phyloP scores from a whole-genome alignment of 495 filamentous ascomycete genomes.

The Talaromyces liani region DNA sequence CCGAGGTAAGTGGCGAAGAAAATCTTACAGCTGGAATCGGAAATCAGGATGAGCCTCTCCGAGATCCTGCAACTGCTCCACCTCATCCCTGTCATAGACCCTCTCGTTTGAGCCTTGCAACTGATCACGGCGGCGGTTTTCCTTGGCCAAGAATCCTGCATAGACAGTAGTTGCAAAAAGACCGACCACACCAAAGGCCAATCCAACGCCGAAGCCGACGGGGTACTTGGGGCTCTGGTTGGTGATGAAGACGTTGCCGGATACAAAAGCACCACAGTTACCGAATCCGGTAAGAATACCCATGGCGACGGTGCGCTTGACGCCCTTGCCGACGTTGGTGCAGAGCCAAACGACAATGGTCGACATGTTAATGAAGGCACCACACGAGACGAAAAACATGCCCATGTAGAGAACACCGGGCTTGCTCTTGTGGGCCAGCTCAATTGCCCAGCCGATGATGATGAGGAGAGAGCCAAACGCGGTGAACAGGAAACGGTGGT shows the following conservation, averaged over 20 bases:
- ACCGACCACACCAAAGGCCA: slow-evolving; percentile 24
- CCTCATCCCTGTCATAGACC: slow-evolving; percentile 20
- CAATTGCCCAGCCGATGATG: slow-evolving; percentile 30
- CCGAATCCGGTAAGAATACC: slow-evolving; percentile 31
- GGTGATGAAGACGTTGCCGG: slow-evolving; percentile 30
- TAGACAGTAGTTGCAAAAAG: slow-evolving; percentile 22
- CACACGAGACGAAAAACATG: slow-evolving; percentile 19
- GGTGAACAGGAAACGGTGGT: slow-evolving; percentile 31
- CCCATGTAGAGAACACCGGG: slow-evolving; percentile 17
- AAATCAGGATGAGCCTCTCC: slow-evolving; percentile 45
- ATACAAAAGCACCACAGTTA: slow-evolving; percentile 32
- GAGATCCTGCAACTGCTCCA: slow-evolving; percentile 27
- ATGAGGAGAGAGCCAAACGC: slow-evolving; percentile 25
- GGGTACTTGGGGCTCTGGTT: slow-evolving; percentile 31
- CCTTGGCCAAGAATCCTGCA: slow-evolving; percentile 28
- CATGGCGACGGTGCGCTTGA: slow-evolving; percentile 36
- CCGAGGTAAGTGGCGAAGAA: not conserved
- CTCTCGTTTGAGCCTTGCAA: slow-evolving; percentile 33
- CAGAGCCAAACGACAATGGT: slow-evolving; percentile 17
- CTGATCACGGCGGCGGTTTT: slow-evolving; percentile 39
- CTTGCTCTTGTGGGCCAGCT: slow-evolving; percentile 21
- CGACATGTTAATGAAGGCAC: slow-evolving; percentile 19
- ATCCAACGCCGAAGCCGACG: slow-evolving; percentile 30
- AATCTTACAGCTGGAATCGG: slow-evolving; percentile 24
- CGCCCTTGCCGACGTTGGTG: slow-evolving; percentile 27